Base-by-base conservation (phyloP, 2,329 filamentous ascomycete species). In the Clarireedia paspali region DNA sequence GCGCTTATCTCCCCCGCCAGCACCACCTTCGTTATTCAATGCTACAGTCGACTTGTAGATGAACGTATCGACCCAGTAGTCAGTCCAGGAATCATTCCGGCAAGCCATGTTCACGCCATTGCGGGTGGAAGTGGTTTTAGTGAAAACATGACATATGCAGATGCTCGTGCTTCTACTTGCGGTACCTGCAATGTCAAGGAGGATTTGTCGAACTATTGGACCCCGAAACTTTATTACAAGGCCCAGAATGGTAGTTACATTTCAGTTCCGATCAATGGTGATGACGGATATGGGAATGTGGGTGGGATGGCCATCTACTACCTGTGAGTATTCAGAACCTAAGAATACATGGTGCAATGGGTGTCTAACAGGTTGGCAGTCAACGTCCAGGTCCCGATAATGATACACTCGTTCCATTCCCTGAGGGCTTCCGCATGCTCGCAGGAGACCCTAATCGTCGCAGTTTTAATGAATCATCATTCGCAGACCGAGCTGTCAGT, bases 371-470 rank as follows among this genome's bases (percentile, higher is more conserved):
- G n/a, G 9, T 12, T 20, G 10, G 6, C 10, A 56, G 47, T 12
- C 53, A 56, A 40, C 40, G 48, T 5, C 53, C 53, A 39, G 48
- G 53, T 47, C 46, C 53, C 24, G 46, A 51, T 40, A 51, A 50
- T 39, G 47, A 56, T 20, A 26, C 48, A 6, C 47, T 46, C 17
- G 40, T 53, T 17, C 46, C 52, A 15, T 57, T 48, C 2, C 50
- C 49, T 30, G 67, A 75, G 58, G 73, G 73, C 1, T 76, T 76
- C 64, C 70, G 74, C 24, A 75, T 75, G 73, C 69, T 75, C 34
- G 68, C 74, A 34, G 74, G 74, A 34, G 70, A 75, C 48, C 67
- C 70, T 7, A 61, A 27, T 20, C 40, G 49, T 6, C 49, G 54
- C 48, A 50, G 47, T 23, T 55, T 45, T 2, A 51, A 55, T n/a